Conservation (phyloP, 2,329 filamentous ascomycete genomes). For the Ceratocystis albifundus region DNA sequence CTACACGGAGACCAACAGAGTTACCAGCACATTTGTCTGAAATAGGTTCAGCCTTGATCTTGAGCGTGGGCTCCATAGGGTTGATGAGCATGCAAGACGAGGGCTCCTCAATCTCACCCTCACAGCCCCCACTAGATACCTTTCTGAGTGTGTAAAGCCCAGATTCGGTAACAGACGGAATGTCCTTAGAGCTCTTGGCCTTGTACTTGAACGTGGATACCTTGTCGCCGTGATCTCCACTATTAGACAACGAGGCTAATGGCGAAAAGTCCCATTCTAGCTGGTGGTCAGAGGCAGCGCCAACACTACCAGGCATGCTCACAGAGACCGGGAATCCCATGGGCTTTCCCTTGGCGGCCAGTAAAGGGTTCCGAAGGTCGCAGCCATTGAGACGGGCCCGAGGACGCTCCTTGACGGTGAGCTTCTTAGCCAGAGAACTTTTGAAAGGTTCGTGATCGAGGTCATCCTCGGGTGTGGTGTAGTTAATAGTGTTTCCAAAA, state of each 20-base stretch:
- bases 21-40: slow-evolving; percentile 92
- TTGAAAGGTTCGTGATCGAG: slow-evolving; percentile 49
- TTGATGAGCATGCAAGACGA: slow-evolving; percentile 89
- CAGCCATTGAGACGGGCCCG: slow-evolving; percentile 60
- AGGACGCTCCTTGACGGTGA: slow-evolving; percentile 79
- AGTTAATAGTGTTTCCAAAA: slow-evolving; percentile 75
- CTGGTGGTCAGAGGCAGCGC: slow-evolving; percentile 55
- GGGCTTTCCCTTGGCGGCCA: slow-evolving; percentile 63
- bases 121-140: slow-evolving; percentile 68
- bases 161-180: slow-evolving; percentile 58
- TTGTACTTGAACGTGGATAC: slow-evolving; percentile 47
- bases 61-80: slow-evolving; percentile 71
- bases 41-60: slow-evolving; percentile 65
- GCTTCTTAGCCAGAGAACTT: slow-evolving; percentile 59
- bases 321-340: slow-evolving; percentile 52
- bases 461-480: slow-evolving; percentile 56
- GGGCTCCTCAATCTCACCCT: slow-evolving; percentile 82
- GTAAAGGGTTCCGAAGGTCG: slow-evolving; percentile 67
- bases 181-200: slow-evolving; percentile 50
- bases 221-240: slow-evolving; percentile 55
- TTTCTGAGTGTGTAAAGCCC: slow-evolving; percentile 79
- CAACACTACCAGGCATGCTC: slow-evolving; percentile 45
- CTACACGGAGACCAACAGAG: slow-evolving; percentile 78
- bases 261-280: slow-evolving; percentile 75
- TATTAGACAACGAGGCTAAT: slow-evolving; percentile 54